Base-by-base conservation (phyloP, 306 rosid species). In the Cicer pinnatifidum region DNA sequence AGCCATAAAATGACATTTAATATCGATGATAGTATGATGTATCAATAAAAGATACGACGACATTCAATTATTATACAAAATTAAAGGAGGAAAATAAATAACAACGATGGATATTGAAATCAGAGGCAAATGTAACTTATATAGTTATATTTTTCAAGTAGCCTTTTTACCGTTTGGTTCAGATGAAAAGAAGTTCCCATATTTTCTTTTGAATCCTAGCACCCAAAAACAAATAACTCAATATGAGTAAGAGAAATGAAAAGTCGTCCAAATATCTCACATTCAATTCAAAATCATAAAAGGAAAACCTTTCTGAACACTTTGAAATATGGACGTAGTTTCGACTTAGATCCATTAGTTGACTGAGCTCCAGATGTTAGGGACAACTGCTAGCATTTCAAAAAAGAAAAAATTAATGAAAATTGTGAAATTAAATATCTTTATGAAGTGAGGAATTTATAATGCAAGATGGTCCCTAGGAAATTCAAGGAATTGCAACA, bases 191-290 rank as follows among this genome's bases (percentile, higher is more conserved):
- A 75, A 71, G 73, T 76, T 61, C 71, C 84, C 77, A 85, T 88
- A 78, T 95, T 95, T 90, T 91, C 99, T 92, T 95, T 95, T 57
- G 88, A 88, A 78, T 86, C 97, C 99, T 95, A 84, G 78, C 84
- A 83, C 78, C 92, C 78, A 85, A 83, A 70, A 83, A 86, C 51
- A 78, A 76, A 87, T 16, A 80, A 84, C 75, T 89, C 86, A 88
- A 68, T 69, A 78, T 46, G 72, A 50, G 61, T 13, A 62, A 28
- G 41, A 41, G 39, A 60, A 77, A 47, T 59, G 8, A 74, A 53
- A 51, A 69, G 61, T 13, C 72, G 53, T 52, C 58, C 28, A 71
- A 67, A 58, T 50, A 28, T 67, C 16, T n/a, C 51, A 66, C 57
- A 17, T 56, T 69, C 56, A 77, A 75, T 69, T 63, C 17, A 74